phyloP scores from a whole-genome alignment of 2,329 filamentous ascomycete species.

The Nannizziopsis barbatae region DNA sequence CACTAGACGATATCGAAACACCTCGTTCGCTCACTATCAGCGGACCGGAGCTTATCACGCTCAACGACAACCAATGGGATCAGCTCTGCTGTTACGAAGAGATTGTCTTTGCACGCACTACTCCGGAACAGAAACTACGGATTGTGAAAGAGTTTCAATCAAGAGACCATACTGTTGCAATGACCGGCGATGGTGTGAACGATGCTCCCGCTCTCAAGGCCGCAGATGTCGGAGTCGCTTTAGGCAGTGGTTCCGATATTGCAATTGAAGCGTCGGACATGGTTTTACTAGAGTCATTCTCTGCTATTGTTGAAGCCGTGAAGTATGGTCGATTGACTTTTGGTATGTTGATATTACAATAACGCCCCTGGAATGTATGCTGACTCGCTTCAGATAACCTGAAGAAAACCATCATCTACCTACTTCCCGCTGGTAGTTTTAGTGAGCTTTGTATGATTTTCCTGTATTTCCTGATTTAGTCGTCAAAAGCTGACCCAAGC shows the following conservation, averaged over 20 bases:
- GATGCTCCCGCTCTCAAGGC: conserved; percentile 46
- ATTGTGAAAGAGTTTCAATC: conserved; percentile 66
- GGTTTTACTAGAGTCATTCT: conserved; percentile 57
- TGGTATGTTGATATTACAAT: conserved; percentile 17
- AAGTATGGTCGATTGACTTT: conserved; percentile 65
- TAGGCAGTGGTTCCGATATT: conserved; percentile 49
- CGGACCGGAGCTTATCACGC: conserved; percentile 52
- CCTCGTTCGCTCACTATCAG: conserved; percentile 50
- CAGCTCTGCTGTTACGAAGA: conserved; percentile 54
- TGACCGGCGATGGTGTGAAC: conserved; percentile 41
- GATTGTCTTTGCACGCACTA: conserved; percentile 65
- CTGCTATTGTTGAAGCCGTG: conserved; percentile 60
- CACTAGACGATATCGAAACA: conserved; percentile 14
- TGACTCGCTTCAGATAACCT: conserved; percentile 49
- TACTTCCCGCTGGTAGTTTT: conserved; percentile 62
- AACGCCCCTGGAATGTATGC: not conserved
- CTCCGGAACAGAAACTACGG: conserved; percentile 66
- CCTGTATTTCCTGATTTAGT: not conserved
- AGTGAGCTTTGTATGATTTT: conserved; percentile 48
- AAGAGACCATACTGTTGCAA: conserved; percentile 46
- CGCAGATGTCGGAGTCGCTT: conserved; percentile 50
- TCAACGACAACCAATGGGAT: conserved; percentile 60
- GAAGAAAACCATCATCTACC: conserved; percentile 65
- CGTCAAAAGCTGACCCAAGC: not conserved
- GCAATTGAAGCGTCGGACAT: conserved; percentile 53